Percentiles rank a stretch among this genome's conserved stretches.
phyloP scores from a whole-genome alignment of 2,329 filamentous ascomycete species.

The Aspergillus japonicus region DNA sequence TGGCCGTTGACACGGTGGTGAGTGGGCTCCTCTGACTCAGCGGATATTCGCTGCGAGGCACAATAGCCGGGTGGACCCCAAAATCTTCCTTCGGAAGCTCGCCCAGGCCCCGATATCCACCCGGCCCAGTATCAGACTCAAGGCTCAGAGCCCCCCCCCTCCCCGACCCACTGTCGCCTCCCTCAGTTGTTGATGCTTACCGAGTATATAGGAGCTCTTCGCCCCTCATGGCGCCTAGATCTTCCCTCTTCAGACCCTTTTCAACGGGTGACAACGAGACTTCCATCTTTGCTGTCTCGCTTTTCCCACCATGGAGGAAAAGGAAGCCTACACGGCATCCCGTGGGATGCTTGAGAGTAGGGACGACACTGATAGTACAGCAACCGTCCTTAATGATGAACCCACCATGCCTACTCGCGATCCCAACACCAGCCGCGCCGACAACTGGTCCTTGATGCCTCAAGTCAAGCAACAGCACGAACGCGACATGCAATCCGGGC shows the following conservation, averaged over 20 bases:
- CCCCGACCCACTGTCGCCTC: neutral
- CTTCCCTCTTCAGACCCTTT: neutral
- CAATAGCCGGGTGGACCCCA: neutral
- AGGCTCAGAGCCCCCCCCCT: neutral
- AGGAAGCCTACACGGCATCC: neutral
- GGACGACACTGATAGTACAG: constrained; percentile 30
- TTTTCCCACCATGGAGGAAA: neutral
- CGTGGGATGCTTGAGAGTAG: neutral
- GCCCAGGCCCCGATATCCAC: neutral
- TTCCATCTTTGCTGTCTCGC: neutral
- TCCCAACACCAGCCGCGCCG: constrained; percentile 21
- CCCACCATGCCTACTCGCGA: constrained; percentile 11
- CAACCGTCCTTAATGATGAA: constrained; percentile 29
- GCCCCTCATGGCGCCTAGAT: neutral
- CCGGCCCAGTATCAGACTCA: no score
- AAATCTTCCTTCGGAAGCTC: neutral
- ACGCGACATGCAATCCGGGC: constrained; percentile 47
- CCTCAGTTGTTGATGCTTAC: neutral
- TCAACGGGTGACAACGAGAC: neutral
- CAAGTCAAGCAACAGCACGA: constrained; percentile 48
- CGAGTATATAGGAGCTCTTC: neutral
- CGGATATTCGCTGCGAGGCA: neutral
- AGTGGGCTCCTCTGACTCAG: neutral
- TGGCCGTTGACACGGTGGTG: neutral
- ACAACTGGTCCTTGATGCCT: constrained; percentile 53